phyloP scores from a whole-genome alignment of 164 flowering plant genomes.

The Amborella trichopoda region DNA sequence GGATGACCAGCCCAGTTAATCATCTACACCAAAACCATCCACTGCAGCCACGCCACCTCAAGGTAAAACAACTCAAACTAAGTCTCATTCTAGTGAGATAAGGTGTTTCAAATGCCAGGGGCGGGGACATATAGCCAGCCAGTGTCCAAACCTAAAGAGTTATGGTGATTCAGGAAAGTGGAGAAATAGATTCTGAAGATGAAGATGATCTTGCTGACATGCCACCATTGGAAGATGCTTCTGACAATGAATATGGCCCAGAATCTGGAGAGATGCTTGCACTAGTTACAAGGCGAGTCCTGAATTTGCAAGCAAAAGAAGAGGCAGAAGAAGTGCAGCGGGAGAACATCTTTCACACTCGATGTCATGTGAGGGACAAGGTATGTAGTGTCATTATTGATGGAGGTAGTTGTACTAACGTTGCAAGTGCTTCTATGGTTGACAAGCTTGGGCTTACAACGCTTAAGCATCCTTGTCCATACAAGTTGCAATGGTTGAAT shows the following conservation, averaged over 20 bases:
- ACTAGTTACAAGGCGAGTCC: not conserved
- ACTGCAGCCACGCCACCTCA: too few relatives aligned
- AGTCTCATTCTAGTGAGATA: too few relatives aligned
- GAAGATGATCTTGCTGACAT: not conserved
- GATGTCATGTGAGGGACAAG: not conserved
- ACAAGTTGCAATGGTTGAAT: slow-evolving; percentile 5
- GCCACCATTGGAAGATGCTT: not conserved
- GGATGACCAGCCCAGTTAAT: too few relatives aligned
- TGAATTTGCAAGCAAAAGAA: not conserved
- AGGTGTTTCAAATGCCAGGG: not conserved
- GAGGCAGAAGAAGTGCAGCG: not conserved
- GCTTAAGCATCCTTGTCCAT: slow-evolving; percentile 7
- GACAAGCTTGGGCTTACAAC: not conserved
- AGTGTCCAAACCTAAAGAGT: not conserved
- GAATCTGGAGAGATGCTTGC: not conserved
- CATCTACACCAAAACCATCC: too few relatives aligned
- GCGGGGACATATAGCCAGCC: not conserved
- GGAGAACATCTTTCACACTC: slow-evolving; percentile 1
- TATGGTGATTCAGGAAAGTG: not conserved
- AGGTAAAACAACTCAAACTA: too few relatives aligned
- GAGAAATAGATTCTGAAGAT: not conserved
- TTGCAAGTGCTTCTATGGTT: slow-evolving; percentile 4
- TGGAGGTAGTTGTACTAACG: slow-evolving; percentile 14
- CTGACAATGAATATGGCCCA: not conserved
- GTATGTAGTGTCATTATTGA: slow-evolving; percentile 2